These are phyloP conservation scores for Lentinula detonsa DNA, from an alignment of 768 basidiomycete genomes.

Conservation along the genomic window DNA sequence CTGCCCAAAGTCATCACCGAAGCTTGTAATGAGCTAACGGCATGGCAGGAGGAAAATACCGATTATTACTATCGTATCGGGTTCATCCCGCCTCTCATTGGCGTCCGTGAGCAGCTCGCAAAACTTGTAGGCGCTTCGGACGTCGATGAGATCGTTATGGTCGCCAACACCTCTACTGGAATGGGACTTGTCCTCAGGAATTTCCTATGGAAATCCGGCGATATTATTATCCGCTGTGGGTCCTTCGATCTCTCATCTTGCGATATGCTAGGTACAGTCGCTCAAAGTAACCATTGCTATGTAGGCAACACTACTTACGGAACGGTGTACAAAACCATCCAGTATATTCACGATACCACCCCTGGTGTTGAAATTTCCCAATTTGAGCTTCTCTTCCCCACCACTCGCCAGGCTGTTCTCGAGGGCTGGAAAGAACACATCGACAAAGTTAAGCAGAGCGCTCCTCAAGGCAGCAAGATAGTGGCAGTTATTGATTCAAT, in stretches of 20 bases:
- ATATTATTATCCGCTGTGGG: constrained; percentile 60
- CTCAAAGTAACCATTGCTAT: constrained; percentile 3
- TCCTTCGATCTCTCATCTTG: constrained; percentile 3
- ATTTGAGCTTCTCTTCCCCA: constrained; percentile 43
- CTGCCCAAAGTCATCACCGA: constrained; percentile 45
- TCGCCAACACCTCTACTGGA: constrained; percentile 58
- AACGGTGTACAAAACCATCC: constrained; percentile 39
- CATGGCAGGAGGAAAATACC: constrained; percentile 45
- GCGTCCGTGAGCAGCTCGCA: constrained; percentile 41
- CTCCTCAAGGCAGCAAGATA: constrained; percentile 26
- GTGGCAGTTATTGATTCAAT: constrained; percentile 54
- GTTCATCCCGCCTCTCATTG: constrained; percentile 25
- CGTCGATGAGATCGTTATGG: constrained; percentile 48
- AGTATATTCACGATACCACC: constrained; percentile 43
- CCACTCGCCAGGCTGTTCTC: constrained; percentile 47
- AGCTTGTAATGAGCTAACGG: constrained; percentile 32
- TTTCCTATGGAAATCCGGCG: constrained; percentile 59
- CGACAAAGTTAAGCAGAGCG: background rate
- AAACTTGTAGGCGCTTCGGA: constrained; percentile 40
- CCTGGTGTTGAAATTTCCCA: constrained; percentile 38
- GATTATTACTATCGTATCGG: constrained; percentile 45
- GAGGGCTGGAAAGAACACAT: constrained; percentile 34
- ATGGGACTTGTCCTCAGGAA: constrained; percentile 65
- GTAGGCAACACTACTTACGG: constrained; percentile 52
- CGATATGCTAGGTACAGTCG: background rate